Base-by-base conservation (phyloP, 352 stramenopile species). In the Pythium sukuiense region DNA sequence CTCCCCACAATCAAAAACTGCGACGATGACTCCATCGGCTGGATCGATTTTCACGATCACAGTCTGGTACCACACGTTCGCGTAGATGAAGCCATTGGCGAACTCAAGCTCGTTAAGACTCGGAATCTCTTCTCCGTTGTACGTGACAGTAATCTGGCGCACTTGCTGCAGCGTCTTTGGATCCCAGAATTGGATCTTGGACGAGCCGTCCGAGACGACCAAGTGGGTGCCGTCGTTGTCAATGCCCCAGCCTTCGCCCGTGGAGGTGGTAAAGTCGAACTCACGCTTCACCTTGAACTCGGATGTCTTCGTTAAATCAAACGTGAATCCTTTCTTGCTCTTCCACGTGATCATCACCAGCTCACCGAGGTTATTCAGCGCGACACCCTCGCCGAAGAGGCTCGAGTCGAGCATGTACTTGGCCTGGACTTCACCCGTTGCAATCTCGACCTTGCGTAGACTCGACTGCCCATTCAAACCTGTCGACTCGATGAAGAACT, bases 21-120 rank as follows among this genome's bases (percentile, higher is more conserved):
- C 87, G 24, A 98, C 79, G 29, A 97, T 82, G 7, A 69, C 72
- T 35, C 94, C 94, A 24, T 79, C 95, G 1, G 63, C 24, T 18
- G 93, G 93, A 76, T 99, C 80, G 53, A 98, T 98, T 58, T 97
- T 97, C 16, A 98, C 73, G 43, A 99, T 91, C 20, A 91, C 79
- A 59, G 95, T 85, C 59, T 95, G 72, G 73, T 96, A 97, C 96
- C 96, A 99, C 62, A 99, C 87, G 77, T 99, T 99, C 20, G 92
- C 95, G 61, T 97, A 96, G 56, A 99, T 88, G 52, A 89, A 89
- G 16, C 93, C 93, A 48, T 96, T 92, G 46, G 90, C 96, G 50
- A 84, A 87, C 72, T 99, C 96, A 20, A 99, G 79, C 70, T 99
- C 96, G 69, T 99, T 99, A 33, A 99, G 69, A 45, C 92, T 61